Evolutionary conservation across 768 basidiomycete genomes (phyloP), one percentile per base, ranked within the genome.

Genomic region (Chalciporus sphaerocephalus): DNA sequence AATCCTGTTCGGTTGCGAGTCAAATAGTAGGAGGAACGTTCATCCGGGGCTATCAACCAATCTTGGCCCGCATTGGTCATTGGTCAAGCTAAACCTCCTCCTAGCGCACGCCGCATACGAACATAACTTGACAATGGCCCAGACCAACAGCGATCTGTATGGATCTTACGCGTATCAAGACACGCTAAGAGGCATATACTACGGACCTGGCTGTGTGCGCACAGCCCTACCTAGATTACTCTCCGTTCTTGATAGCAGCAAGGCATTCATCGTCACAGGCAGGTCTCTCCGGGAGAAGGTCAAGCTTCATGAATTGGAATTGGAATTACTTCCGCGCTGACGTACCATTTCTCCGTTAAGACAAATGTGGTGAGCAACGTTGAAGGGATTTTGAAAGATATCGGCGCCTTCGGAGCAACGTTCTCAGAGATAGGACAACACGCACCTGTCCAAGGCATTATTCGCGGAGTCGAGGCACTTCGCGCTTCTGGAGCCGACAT

Each of bases 391-490:
- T 66, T 90, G 44, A 78, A 73, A 48, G 73, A 75, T 40, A 68
- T 69, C 48, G 65, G 74, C 47, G 80, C 80, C n/a, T 83, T 78
- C 57, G 83, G 77, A 28, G 77, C 71, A 2, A 85, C 83, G 6
- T 88, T 88, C 66, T 77, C 72, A 46, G 79, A 85, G 50, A 87
- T 89, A 41, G 85, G 83, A 6, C 71, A 88, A 59, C 85, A 87
- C 56, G 69, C 82, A 0, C 87, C 87, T 3, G 72, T 88, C 43
- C 76, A 79, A 20, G 85, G 78, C 11, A 85, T 89, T 52, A 65
- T 69, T 15, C 71, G 70, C 12, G 85, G 80, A 22, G 69, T 80
- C 44, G 67, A 78, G 48, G 59, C 67, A 2, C 80, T 85, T 68
- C 75, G 71, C 36, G 72, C 79, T 9, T 64, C 73, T 18, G 72